Evolutionary conservation across 495 filamentous ascomycete genomes (phyloP), one percentile per base, ranked within the genome.

Genomic region (Aspergillus avenaceus): DNA sequence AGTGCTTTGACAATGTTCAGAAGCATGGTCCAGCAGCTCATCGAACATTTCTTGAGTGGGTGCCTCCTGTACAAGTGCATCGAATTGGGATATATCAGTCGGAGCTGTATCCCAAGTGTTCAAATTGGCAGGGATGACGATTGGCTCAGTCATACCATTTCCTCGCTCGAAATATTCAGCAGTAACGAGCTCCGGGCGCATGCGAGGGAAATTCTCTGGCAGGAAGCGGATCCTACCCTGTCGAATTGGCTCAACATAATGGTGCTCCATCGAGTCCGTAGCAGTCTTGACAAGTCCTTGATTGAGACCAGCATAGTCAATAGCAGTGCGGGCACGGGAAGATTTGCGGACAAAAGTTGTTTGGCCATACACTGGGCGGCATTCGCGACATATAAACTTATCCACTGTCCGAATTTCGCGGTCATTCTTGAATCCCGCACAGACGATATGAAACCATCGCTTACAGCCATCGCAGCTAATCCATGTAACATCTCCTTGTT

Each of bases 401-500:
- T 89, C 86, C 16, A 90, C 81, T 24, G 79, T 80, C 45, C 84
- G 76, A 22, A 87, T 78, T 54, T 86, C 82, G n/a, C 79, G 70
- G 49, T 83, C 82, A 56, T 74, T 85, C 56, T 85, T 84, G 56
- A 89, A 85, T 5, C 82, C 84, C 16, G 85, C 85, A 60, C 86
- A 90, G 29, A 81, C 76, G 41, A 83, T 84, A 60, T 90, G 86
- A 55, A 82, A 87, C 86, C 86, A 90, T 22, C 70, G 74, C 55
- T 86, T 86, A 62, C 86, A 90, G 26, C 83, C 84, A 62, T 90
- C 84, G 56, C 86, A 90, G 24, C 76, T 81, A 50, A 90, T 87
- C 86, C 86, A 90, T 12, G 81, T 80, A 49, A 77, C 77, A 47
- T 76, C 71, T 24, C 70, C 69, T 52, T 78, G 73, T 34, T 71